Evolutionary conservation across 2,329 filamentous ascomycete species (phyloP).

Genomic region (Zasmidium cellare): DNA sequence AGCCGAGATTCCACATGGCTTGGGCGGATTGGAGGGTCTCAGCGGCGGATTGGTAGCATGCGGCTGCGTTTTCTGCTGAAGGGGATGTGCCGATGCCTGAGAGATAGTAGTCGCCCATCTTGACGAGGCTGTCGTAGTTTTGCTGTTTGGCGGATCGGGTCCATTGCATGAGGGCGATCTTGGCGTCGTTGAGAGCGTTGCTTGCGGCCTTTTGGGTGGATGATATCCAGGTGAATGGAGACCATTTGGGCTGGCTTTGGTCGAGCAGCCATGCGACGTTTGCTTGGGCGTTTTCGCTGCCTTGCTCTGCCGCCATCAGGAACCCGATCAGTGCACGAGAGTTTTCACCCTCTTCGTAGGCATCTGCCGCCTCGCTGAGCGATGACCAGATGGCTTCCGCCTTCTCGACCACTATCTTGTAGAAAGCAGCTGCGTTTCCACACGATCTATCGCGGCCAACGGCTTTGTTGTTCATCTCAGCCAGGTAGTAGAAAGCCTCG

Average conservation of each 20-base stretch:
- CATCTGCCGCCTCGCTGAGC: slow-evolving; percentile 79
- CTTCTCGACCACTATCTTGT: slow-evolving; percentile 86
- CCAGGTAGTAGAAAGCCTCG: slow-evolving; percentile 89
- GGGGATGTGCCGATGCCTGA: slow-evolving; percentile 65
- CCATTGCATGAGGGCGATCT: slow-evolving; percentile 85
- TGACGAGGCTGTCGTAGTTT: slow-evolving; percentile 91
- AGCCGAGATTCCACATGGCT: slow-evolving; percentile 93
- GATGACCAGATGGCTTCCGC: slow-evolving; percentile 83
- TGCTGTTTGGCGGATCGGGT: slow-evolving; percentile 89
- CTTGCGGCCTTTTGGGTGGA: slow-evolving; percentile 20
- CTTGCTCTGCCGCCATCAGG: slow-evolving; percentile 87
- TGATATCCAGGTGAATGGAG: slow-evolving; percentile 15
- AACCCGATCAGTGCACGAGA: slow-evolving; percentile 79
- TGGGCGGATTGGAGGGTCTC: slow-evolving; percentile 92
- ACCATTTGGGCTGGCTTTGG: slow-evolving; percentile 42
- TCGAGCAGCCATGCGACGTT: slow-evolving; percentile 89
- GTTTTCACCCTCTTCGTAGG: slow-evolving; percentile 74
- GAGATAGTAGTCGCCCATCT: slow-evolving; percentile 98
- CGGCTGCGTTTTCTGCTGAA: slow-evolving; percentile 82
- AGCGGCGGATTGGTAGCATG: slow-evolving; percentile 88
- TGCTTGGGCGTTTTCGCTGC: slow-evolving; percentile 84
- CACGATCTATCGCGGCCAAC: slow-evolving; percentile 80
- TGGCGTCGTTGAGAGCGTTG: slow-evolving; percentile 57
- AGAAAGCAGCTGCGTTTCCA: slow-evolving; percentile 74
- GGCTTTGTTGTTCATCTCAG: slow-evolving; percentile 79